phyloP scores from a whole-genome alignment of 2,329 filamentous ascomycete species.

The Raffaelea albimanens region DNA sequence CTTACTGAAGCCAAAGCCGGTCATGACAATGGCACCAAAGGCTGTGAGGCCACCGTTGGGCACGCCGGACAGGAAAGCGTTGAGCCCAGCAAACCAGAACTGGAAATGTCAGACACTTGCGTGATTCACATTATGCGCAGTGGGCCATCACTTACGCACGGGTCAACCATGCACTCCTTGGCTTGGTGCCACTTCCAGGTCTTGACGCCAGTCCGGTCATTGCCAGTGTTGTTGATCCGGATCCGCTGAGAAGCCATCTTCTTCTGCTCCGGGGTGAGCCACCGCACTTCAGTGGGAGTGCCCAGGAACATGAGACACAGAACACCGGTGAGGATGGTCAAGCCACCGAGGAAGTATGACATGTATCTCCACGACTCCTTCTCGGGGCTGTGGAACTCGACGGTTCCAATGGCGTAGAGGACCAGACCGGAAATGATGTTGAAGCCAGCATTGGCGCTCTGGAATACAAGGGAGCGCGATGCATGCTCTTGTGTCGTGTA shows the following conservation, averaged over 20 bases:
- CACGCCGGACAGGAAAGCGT: conserved; percentile 25
- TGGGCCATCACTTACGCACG: conserved; percentile 9
- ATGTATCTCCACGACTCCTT: conserved; percentile 28
- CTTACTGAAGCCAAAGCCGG: conserved; percentile 23
- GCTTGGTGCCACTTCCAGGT: conserved; percentile 28
- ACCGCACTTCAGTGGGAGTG: conserved; percentile 27
- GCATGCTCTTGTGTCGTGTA: conserved; percentile 9
- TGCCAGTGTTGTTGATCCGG: conserved; percentile 25
- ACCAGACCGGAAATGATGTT: conserved; percentile 24
- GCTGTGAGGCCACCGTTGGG: conserved; percentile 25
- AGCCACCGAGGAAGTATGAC: conserved; percentile 20
- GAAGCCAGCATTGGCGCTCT: conserved; percentile 28
- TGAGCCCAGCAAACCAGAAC: conserved; percentile 27
- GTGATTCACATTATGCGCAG: too few species aligned
- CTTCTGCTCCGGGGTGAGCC: conserved; percentile 25
- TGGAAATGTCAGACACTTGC: conserved; percentile 6
- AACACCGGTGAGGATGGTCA: conserved; percentile 23
- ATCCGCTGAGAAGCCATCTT: conserved; percentile 27
- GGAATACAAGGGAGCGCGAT: conserved; percentile 24
- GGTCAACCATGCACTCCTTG: conserved; percentile 24
- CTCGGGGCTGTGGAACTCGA: conserved; percentile 18
- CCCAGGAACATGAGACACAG: conserved; percentile 25
- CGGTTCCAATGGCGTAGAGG: conserved; percentile 26
- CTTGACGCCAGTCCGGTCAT: conserved; percentile 26
- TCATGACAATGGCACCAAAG: conserved; percentile 24